Base-by-base conservation (phyloP, 83 land plant genomes). In the Diphasiastrum complanatum region DNA sequence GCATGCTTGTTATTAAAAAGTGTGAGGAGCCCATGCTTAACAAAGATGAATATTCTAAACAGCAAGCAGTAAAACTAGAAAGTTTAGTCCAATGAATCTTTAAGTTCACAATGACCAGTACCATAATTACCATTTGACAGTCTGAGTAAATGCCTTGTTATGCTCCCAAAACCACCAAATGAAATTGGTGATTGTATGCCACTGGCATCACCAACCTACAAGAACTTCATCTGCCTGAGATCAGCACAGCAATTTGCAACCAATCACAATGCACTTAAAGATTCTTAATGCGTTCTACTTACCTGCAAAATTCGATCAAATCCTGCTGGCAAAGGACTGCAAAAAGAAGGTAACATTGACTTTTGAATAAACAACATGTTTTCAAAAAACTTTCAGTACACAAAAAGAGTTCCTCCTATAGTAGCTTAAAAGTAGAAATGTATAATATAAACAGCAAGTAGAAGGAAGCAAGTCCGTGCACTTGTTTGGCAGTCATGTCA, bases 141-240 rank as follows among this genome's bases (percentile, higher is more conserved):
- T 60, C 98, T 79, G 47, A 69, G 45, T 47, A 92, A 75, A 48
- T 92, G 96, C 61, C 98, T 72, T 10, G 98, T 81, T 63, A 92
- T 74, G 72, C 91, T 83, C 43, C 87, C 98, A 76, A 92, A 92
- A 27, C 96, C 98, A 57, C 98, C 98, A 78, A 92, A 92, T 16
- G 98, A 92, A 55, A 92, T 81, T 25, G 98, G 98, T 38, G 98
- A 92, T 41, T 92, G 98, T 53, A 88, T 88, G 34, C 98, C 98
- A 66, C 98, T 88, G 5, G 98, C 98, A 78, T 92, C 98, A 37
- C 98, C 96, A 62, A 92, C 86, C 95, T 92, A 84, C 52, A 79
- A 71, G 25, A 2, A 22, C 2, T 53, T 61, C 49, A 58, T 33
- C 27, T 10, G 5, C n/a, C 24, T 36, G 18, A 6, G 38, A 46